Evolutionary conservation across 2,329 filamentous ascomycete genomes (phyloP), one percentile per base, ranked within the genome.

Genomic region (Aspergillus carbonarius): DNA sequence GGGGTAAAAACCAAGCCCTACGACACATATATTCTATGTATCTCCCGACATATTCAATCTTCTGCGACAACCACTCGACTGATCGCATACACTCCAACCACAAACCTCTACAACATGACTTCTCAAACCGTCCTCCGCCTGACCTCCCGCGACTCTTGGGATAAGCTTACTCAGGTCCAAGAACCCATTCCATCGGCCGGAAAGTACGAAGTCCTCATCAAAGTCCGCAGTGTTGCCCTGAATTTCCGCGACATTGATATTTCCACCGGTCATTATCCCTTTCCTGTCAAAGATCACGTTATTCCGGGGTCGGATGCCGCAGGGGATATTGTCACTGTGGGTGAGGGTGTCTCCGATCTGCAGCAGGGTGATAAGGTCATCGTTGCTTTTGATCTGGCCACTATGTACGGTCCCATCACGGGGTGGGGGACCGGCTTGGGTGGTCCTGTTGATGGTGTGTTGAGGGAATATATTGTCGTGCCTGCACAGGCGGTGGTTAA

Each of bases 141-240:
- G 5, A 47, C 58, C 10, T 42, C 55, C 25, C 58, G 55, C 37
- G 53, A 55, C 25, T 47, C 54, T 20, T 60, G 59, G 54, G 54
- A 63, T 9, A 57, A 58, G 17, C 32, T 65, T 10, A 35, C 50
- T 13, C 42, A 46, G 1, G 51, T 44, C 18, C 46, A 61, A 32
- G 62, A 66, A 34, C 54, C 35, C 37, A 68, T 88, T 1, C 85
- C 86, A 13, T 71, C 83, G 60, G 66, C 86, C 1, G 86, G 87
- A 47, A 86, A 89, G 55, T 82, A 83, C 60, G 84, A 91, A 20
- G 86, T 90, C 10, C 81, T 91, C 18, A 84, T 91, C 65, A 87
- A 86, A 70, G 79, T 79, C 2, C 63, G 73, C 23, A 74, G 72
- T 0, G 75, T 75, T 0, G 71, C 73, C 4, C 65, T 79, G 18